Conservation (phyloP, 2,329 filamentous ascomycete species). For the Fusarium transvaalense region DNA sequence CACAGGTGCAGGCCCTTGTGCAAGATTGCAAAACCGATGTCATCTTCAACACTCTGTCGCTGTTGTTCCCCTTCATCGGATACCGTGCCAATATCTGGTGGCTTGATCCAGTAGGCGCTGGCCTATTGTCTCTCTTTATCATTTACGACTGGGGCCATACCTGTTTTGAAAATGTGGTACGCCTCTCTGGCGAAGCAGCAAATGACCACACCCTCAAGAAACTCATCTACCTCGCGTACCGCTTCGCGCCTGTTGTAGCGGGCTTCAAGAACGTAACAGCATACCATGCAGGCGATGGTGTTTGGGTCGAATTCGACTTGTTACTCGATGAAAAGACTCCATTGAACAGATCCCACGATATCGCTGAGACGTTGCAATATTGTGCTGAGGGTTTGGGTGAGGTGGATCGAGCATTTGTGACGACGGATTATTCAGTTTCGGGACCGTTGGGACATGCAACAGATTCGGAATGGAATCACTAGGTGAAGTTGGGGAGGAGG, state of each 20-base stretch:
- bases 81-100: conserved; percentile 72
- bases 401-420: conserved; percentile 53
- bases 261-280: conserved; percentile 53
- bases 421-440: conserved; percentile 52
- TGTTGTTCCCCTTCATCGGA: conserved; percentile 83
- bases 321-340: conserved; percentile 51
- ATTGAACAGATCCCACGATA: conserved; percentile 50
- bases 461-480: conserved; percentile 48
- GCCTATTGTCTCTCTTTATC: conserved; percentile 73
- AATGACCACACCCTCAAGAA: conserved; percentile 50
- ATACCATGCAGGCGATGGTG: conserved; percentile 52
- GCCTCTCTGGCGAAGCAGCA: conserved; percentile 51
- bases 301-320: conserved; percentile 53
- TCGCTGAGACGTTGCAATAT: conserved; percentile 53
- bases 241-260: conserved; percentile 50
- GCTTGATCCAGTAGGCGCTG: conserved; percentile 73
- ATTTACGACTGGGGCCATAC: conserved; percentile 77
- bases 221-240: conserved; percentile 52
- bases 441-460: conserved; percentile 51
- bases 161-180: conserved; percentile 50
- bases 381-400: conserved; percentile 51
- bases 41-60: conserved; percentile 88
- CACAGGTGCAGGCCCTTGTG: conserved; percentile 78
- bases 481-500: not conserved
- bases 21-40: conserved; percentile 72